These are phyloP conservation scores for Sphagnum contortum DNA, from an alignment of 225 moss, liverwort and hornwort species.

Conservation along the genomic window DNA sequence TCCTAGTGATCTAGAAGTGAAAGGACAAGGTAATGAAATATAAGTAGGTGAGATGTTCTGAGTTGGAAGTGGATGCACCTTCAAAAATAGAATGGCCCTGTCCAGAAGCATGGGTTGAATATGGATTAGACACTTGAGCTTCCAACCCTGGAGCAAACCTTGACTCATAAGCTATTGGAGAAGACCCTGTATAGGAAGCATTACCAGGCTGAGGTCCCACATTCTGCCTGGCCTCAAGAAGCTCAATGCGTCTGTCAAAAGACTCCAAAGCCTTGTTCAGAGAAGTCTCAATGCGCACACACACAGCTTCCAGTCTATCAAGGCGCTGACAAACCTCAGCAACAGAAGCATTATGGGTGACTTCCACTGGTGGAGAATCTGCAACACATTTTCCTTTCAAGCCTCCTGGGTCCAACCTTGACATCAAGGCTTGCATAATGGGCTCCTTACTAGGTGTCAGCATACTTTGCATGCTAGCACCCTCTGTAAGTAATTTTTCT, in stretches of 20 bases:
- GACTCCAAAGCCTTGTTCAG: conserved; percentile 47
- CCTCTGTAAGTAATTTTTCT: not conserved
- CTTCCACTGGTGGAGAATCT: too few relatives aligned
- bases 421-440: conserved; percentile 19
- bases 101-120: too few relatives aligned
- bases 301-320: conserved; percentile 57
- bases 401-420: conserved; percentile 8
- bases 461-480: not conserved
- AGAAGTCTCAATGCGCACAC: conserved; percentile 61
- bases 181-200: not conserved
- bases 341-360: conserved; percentile 13
- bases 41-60: too few relatives aligned
- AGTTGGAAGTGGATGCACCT: too few relatives aligned
- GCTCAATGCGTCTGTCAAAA: conserved; percentile 54
- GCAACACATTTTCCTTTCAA: not conserved
- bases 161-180: conserved; percentile 17
- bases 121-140: not conserved
- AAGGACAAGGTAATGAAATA: too few relatives aligned
- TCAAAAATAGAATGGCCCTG: too few relatives aligned
- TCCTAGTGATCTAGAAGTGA: too few relatives aligned
- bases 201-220: conserved; percentile 9
- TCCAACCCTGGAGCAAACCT: conserved; percentile 4
- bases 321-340: conserved; percentile 50
- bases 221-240: conserved; percentile 29
- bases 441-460: not conserved